Base-by-base conservation (phyloP, 495 filamentous ascomycete genomes). In the Neurospora africana region DNA sequence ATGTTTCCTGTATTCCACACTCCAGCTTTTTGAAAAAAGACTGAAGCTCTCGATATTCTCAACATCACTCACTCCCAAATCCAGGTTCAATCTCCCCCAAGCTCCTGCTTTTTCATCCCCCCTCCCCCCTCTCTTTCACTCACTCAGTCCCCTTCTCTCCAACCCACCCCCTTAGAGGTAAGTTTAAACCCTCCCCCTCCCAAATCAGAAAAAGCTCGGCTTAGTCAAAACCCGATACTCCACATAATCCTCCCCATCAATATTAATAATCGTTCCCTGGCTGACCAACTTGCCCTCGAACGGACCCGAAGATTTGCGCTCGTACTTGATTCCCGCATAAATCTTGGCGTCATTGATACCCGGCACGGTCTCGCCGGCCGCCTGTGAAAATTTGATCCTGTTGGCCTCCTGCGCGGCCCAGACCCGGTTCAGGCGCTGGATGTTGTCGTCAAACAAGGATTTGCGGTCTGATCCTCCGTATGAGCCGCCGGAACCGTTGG, bases 181-280 rank as follows among this genome's bases (percentile, higher is more conserved):
- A 38, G n/a, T n/a, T n/a, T n/a, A 38, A 38, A 68, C 33, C 23
- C 39, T 9, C 36, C 36, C 36, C 2, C 2, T 10, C 36, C 67
- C 39, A 9, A 30, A 5, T 58, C 72, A 83, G 36, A 83, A 87
- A 70, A 87, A 88, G 2, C 76, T 83, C 17, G 86, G 86, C 77
- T 87, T 87, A 17, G 82, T 86, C 53, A 88, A 79, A 1, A 88
- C 84, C 13, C 86, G 81, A 68, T 88, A 88, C 76, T 87, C 86
- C 35, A 88, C 85, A 71, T 85, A 88, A 61, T 88, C 86, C 75
- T 88, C 86, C 11, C 86, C 86, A 70, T 88, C 86, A 44, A 88
- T 87, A 58, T 75, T 85, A 69, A 88, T 82, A 27, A 87, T 86
- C 10, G 82, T 81, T 36, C 85, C 82, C 68, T 83, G 80, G 74